Base-by-base conservation (phyloP, 768 basidiomycete species). In the Termitomyces titanicus region DNA sequence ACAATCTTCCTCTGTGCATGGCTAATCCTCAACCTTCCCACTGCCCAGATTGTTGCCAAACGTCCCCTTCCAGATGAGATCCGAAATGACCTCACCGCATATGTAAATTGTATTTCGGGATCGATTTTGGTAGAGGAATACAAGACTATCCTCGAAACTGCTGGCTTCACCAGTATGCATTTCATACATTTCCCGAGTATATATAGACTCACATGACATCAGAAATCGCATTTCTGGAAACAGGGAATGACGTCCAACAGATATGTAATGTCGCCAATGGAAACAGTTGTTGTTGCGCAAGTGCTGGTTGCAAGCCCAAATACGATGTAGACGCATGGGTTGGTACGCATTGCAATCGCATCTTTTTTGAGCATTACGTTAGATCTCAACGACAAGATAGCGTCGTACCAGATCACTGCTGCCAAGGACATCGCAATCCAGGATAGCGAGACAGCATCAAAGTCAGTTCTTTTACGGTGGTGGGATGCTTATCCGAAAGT, bases 401-500 rank as follows among this genome's bases (percentile, higher is more conserved):
- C 66, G 8, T 77, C 79, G 3, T 83, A 72, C 64, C 74, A 76
- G 47, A 75, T 84, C 20, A 76, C 74, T 34, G 79, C 78, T 3
- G 47, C 61, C 17, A 83, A 82, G 56, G 56, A 66, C 2, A 34
- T 15, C n/a, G 47, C 54, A 3, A 57, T 57, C 1, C 37, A 6
- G 55, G 57, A 5, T 29, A 53, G 46, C 2, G 43, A 47, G 46
- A 34, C 37, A 47, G 57, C 20, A n/a, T 27, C 42, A 48, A 56
- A 25, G 9, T 27, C 66, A 2, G 62, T 65, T n/a, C 70, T 83
- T 31, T 63, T 68, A 15, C 68, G 69, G 3, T 83, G 79, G 79
- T 82, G 79, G 80, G 77, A 82, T 51, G 81, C 80, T 0, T 83
- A 79, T 60, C 83, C 83, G 0, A 42, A 59, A 5, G 66, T 69